Evolutionary conservation across 2,329 filamentous ascomycete genomes (phyloP).

Genomic region (Cladosporium sp.): DNA sequence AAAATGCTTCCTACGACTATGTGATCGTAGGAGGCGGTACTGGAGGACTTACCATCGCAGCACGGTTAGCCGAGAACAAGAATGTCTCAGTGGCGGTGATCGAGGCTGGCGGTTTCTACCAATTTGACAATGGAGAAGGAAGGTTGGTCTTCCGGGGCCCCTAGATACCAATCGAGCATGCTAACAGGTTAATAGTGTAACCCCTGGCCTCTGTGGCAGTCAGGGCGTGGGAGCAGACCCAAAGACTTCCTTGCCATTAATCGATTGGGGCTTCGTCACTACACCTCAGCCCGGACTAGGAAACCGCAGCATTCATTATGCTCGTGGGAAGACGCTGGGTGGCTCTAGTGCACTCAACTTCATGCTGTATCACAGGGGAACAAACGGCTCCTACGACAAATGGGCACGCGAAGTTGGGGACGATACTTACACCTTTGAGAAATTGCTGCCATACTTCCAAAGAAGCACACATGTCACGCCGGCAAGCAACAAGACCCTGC

Average conservation of each 20-base stretch:
- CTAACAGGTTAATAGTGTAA: not conserved
- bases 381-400: conserved; percentile 32
- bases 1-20: conserved; percentile 19
- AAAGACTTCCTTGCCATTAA: not conserved
- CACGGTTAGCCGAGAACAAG: conserved; percentile 22
- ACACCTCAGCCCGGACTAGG: conserved; percentile 36
- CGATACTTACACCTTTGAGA: conserved; percentile 42
- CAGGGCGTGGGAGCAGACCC: conserved; percentile 28
- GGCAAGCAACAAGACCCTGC: not conserved
- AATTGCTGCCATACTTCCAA: conserved; percentile 24
- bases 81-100: conserved; percentile 25
- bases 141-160: not conserved
- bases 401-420: conserved; percentile 37
- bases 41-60: conserved; percentile 22
- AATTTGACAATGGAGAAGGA: conserved; percentile 25
- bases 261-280: conserved; percentile 36
- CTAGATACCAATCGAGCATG: not conserved
- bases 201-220: conserved; percentile 22
- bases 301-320: conserved; percentile 43
- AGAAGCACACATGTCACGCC: not conserved
- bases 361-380: conserved; percentile 35
- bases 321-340: conserved; percentile 52
- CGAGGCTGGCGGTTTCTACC: conserved; percentile 29
- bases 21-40: conserved; percentile 17
- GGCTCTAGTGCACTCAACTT: conserved; percentile 50